phyloP scores from a whole-genome alignment of 768 basidiomycete species.

The Tulasnella sp. region DNA sequence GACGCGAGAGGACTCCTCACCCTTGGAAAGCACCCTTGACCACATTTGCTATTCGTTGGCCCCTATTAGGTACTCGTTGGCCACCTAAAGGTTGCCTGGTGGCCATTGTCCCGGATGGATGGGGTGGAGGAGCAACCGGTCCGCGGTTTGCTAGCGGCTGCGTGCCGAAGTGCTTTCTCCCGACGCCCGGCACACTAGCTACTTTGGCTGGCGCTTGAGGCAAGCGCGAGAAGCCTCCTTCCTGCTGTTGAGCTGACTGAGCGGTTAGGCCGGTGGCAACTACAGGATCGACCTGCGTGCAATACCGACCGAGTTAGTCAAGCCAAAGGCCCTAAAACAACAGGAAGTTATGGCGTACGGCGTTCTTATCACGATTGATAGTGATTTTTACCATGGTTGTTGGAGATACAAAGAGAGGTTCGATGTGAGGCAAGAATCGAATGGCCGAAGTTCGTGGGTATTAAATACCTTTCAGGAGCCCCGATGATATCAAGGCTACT shows the following conservation, averaged over 20 bases:
- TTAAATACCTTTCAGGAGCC: neutral
- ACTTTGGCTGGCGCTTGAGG: neutral
- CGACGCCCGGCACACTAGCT: neutral
- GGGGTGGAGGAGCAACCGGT: neutral
- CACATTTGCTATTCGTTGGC: neutral
- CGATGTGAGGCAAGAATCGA: neutral
- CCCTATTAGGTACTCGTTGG: neutral
- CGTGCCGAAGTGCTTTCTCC: neutral
- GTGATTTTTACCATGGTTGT: neutral
- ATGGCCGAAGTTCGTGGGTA: neutral
- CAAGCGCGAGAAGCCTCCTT: neutral
- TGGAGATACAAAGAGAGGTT: neutral
- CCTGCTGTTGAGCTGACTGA: neutral
- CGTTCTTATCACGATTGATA: neutral
- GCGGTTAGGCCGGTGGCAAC: neutral
- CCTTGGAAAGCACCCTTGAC: neutral
- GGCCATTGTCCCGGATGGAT: neutral
- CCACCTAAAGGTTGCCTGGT: neutral
- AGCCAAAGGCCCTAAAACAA: neutral
- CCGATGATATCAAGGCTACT: neutral
- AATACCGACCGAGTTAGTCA: neutral
- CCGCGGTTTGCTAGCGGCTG: neutral
- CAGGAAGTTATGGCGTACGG: neutral
- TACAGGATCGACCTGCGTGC: neutral
- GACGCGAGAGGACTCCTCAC: neutral